A percentile compares a stretch with the other conserved stretches of the same genome.
These are phyloP conservation scores for Phytophthora tentaculata DNA, from an alignment of 352 stramenopile genomes.

Conservation along the genomic window DNA sequence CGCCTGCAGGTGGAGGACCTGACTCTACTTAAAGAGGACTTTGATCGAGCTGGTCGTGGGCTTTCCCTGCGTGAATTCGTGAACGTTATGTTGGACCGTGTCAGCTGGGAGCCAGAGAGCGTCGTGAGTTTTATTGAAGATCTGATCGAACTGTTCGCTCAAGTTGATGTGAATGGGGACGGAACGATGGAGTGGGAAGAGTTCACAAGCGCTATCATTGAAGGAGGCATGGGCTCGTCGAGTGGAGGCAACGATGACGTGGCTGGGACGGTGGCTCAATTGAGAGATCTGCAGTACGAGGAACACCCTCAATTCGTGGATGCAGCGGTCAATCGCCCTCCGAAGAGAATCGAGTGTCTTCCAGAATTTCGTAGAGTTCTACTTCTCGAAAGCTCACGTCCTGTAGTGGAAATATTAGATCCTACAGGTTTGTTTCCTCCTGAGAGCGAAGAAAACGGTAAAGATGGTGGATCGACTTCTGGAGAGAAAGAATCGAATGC, in stretches of 20 bases:
- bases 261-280: slow-evolving; percentile 44
- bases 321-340: slow-evolving; percentile 53
- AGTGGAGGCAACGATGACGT: slow-evolving; percentile 31
- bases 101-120: slow-evolving; percentile 61
- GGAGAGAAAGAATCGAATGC: slow-evolving; percentile 12
- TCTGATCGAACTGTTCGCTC: slow-evolving; percentile 77
- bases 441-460: slow-evolving; percentile 36
- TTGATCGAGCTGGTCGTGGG: slow-evolving; percentile 60
- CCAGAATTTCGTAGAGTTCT: slow-evolving; percentile 66
- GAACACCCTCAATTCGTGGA: slow-evolving; percentile 64
- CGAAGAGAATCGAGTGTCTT: slow-evolving; percentile 63
- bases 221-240: slow-evolving; percentile 69
- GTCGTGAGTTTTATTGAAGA: slow-evolving; percentile 74
- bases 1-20: slow-evolving; percentile 75
- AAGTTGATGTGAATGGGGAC: slow-evolving; percentile 82
- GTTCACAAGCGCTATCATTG: slow-evolving; percentile 84
- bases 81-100: slow-evolving; percentile 72
- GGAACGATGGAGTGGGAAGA: slow-evolving; percentile 87
- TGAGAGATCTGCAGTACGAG: slow-evolving; percentile 78
- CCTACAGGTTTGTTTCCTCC: slow-evolving; percentile 46
- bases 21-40: slow-evolving; percentile 67
- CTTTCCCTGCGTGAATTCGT: slow-evolving; percentile 73
- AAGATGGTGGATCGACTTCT: slow-evolving; percentile 7
- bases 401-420: slow-evolving; percentile 74
- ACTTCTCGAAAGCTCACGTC: slow-evolving; percentile 66